Evolutionary conservation across 257 asterid species (phyloP).

Genomic region (Solanum chiquidenum): DNA sequence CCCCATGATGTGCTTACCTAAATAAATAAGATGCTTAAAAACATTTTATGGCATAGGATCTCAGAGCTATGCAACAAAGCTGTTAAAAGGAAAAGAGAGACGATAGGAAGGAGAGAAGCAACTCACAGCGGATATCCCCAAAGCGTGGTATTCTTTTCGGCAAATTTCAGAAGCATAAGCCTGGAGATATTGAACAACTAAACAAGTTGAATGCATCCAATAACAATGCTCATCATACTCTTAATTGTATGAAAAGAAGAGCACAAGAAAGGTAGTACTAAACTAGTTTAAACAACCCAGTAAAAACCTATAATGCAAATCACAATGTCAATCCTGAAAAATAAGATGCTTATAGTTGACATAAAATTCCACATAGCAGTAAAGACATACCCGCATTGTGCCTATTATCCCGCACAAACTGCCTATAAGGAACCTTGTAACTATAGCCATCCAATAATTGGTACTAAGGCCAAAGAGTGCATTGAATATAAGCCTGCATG

Average conservation of each 20-base stretch:
- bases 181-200: slow-evolving; percentile 23
- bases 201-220: background rate
- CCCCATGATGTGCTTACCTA: slow-evolving; percentile 93
- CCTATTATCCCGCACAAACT: slow-evolving; percentile 71
- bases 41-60: background rate
- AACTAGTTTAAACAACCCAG: background rate
- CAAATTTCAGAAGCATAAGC: slow-evolving; percentile 78
- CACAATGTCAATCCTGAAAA: background rate
- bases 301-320: background rate
- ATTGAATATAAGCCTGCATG: slow-evolving; percentile 76
- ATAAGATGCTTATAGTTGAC: background rate
- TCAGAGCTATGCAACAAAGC: background rate
- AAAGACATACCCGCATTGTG: slow-evolving; percentile 51
- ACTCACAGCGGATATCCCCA: slow-evolving; percentile 67
- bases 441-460: slow-evolving; percentile 71
- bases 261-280: background rate
- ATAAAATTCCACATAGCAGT: background rate
- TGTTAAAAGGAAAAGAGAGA: background rate
- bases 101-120: background rate
- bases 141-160: slow-evolving; percentile 65
- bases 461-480: slow-evolving; percentile 71
- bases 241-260: background rate
- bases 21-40: background rate
- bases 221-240: background rate
- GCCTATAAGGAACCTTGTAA: slow-evolving; percentile 70